Evolutionary conservation across 805 yeast species (phyloP).

Genomic region (Candida rishiriensis): DNA sequence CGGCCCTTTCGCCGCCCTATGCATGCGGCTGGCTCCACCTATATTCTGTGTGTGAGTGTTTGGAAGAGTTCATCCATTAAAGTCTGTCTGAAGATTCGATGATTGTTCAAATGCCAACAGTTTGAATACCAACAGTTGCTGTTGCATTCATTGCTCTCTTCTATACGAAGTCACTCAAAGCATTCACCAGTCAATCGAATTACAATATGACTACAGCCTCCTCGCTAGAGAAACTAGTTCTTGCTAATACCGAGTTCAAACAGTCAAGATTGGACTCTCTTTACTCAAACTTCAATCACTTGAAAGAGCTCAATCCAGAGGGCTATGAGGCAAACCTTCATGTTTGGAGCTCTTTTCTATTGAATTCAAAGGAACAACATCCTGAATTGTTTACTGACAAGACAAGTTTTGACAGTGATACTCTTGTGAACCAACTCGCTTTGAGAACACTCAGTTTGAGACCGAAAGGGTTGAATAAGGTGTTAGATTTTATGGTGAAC

Average conservation of each 20-base stretch:
- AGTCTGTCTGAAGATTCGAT: too few species aligned
- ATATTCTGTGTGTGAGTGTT: too few species aligned
- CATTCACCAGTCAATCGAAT: too few species aligned
- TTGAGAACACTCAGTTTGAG: slow-evolving; percentile 11
- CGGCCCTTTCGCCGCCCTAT: too few species aligned
- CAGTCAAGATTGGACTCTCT: slow-evolving; percentile 40
- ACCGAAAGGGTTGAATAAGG: slow-evolving; percentile 25
- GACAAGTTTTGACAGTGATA: slow-evolving; percentile 19
- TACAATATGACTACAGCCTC: background rate
- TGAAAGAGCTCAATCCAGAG: slow-evolving; percentile 39
- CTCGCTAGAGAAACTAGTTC: slow-evolving; percentile 9
- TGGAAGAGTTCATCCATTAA: too few species aligned
- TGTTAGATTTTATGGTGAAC: slow-evolving; percentile 19
- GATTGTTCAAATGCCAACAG: too few species aligned
- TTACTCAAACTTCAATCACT: slow-evolving; percentile 42
- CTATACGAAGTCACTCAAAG: too few species aligned
- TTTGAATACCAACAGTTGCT: too few species aligned
- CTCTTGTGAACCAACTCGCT: slow-evolving; percentile 10
- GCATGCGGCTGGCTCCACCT: too few species aligned
- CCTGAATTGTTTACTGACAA: slow-evolving; percentile 24
- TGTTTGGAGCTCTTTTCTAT: slow-evolving; percentile 41
- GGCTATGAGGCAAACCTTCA: slow-evolving; percentile 46
- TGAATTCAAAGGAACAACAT: slow-evolving; percentile 18
- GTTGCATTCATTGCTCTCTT: too few species aligned
- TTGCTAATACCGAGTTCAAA: slow-evolving; percentile 32